Evolutionary conservation across 2,329 filamentous ascomycete species (phyloP).

Genomic region (Aspergillus clavatus): DNA sequence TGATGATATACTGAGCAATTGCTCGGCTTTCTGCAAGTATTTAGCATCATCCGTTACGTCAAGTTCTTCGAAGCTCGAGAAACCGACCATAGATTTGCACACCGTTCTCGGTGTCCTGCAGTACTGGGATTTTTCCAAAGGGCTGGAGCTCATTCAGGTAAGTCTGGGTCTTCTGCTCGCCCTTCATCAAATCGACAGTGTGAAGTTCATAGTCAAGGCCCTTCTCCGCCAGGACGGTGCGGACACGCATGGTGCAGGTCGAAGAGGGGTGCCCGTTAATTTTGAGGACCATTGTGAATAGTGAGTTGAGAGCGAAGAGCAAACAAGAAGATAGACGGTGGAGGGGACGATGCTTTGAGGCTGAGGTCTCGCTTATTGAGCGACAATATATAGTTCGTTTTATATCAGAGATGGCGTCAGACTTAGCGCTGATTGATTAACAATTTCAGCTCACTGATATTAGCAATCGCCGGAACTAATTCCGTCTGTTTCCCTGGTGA

Average conservation of each 20-base stretch:
- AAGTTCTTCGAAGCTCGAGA: too few relatives aligned
- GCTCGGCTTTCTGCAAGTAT: conserved; percentile 29
- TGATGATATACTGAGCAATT: conserved; percentile 29
- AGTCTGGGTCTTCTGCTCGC: conserved; percentile 24
- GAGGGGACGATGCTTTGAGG: background rate
- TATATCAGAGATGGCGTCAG: too few relatives aligned
- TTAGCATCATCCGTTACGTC: too few relatives aligned
- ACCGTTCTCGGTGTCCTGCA: conserved; percentile 31
- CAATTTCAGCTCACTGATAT: too few relatives aligned
- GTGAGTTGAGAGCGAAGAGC: background rate
- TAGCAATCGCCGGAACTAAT: too few relatives aligned
- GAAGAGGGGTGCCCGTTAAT: conserved; percentile 25
- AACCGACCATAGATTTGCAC: conserved; percentile 16
- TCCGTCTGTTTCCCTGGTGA: too few relatives aligned
- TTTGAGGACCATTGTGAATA: conserved; percentile 28
- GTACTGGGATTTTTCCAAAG: conserved; percentile 34
- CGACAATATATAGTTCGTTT: too few relatives aligned
- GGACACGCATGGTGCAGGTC: conserved; percentile 23
- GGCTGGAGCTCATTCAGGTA: conserved; percentile 28
- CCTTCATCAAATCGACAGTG: conserved; percentile 18
- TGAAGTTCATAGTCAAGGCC: conserved; percentile 25
- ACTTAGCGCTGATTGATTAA: too few relatives aligned
- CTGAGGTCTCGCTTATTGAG: too few relatives aligned
- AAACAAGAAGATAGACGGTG: too few relatives aligned
- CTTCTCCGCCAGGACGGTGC: conserved; percentile 26